These are phyloP conservation scores for Boechera divaricarpa DNA, from an alignment of 345 rosid genomes.

Conservation along the genomic window DNA sequence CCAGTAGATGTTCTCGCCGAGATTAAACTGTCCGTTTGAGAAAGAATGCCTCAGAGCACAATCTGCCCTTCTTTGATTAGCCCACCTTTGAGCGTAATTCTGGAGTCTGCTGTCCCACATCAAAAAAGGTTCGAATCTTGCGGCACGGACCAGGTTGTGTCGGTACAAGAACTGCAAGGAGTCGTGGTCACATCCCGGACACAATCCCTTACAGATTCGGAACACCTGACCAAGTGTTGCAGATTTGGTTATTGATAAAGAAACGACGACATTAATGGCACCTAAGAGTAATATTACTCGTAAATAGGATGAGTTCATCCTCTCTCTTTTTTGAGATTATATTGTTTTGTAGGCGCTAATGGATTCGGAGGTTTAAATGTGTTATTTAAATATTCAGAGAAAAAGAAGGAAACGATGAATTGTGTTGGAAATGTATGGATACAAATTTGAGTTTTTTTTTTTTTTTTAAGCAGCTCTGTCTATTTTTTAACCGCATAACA, in stretches of 20 bases:
- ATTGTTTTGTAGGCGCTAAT: slow-evolving; percentile 35
- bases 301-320: slow-evolving; percentile 48
- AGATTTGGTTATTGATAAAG: slow-evolving; percentile 31
- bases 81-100: slow-evolving; percentile 81
- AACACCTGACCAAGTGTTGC: slow-evolving; percentile 45
- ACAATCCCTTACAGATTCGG: slow-evolving; percentile 59
- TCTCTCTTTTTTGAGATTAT: slow-evolving; percentile 24
- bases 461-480: slow-evolving; percentile 27
- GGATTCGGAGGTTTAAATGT: slow-evolving; percentile 31
- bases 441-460: slow-evolving; percentile 24
- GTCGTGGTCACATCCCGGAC: slow-evolving; percentile 74
- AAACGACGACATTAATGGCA: slow-evolving; percentile 33
- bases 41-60: slow-evolving; percentile 73
- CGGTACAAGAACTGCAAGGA: slow-evolving; percentile 68
- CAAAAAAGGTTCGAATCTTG: slow-evolving; percentile 70
- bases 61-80: slow-evolving; percentile 62
- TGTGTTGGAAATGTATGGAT: slow-evolving; percentile 33
- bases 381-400: slow-evolving; percentile 28
- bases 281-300: slow-evolving; percentile 44
- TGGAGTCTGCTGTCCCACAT: slow-evolving; percentile 77
- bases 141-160: slow-evolving; percentile 72
- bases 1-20: slow-evolving; percentile 86
- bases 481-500: slow-evolving; percentile 35
- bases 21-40: slow-evolving; percentile 61
- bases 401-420: neutral